phyloP scores from a whole-genome alignment of 805 yeast species.

The Candida ortonii region DNA sequence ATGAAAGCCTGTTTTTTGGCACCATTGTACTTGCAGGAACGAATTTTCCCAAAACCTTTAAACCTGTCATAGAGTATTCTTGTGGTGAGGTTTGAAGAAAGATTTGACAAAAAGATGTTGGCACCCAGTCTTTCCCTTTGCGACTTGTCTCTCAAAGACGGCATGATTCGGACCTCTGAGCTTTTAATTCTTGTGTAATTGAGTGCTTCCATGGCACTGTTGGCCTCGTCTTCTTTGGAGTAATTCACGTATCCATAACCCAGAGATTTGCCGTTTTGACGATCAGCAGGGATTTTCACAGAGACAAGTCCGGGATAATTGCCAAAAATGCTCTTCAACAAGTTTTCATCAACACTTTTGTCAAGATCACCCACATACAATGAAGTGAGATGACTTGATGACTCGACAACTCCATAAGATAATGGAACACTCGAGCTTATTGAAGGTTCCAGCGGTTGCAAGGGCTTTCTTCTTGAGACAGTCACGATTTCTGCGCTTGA shows the following conservation, averaged over 20 bases:
- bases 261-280: slow-evolving; percentile 51
- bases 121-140: slow-evolving; percentile 44
- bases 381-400: slow-evolving; percentile 25
- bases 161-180: slow-evolving; percentile 54
- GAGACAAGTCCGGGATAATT: slow-evolving; percentile 47
- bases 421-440: too few relatives aligned
- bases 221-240: slow-evolving; percentile 47
- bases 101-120: slow-evolving; percentile 48
- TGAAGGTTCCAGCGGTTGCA: slow-evolving; percentile 4
- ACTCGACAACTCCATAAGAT: too few relatives aligned
- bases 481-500: slow-evolving; percentile 22
- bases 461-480: slow-evolving; percentile 7
- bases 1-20: slow-evolving; percentile 35
- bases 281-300: slow-evolving; percentile 58
- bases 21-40: slow-evolving; percentile 31
- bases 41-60: slow-evolving; percentile 26
- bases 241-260: slow-evolving; percentile 77
- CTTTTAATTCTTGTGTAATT: slow-evolving; percentile 43
- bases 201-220: slow-evolving; percentile 52
- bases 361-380: slow-evolving; percentile 66
- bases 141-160: slow-evolving; percentile 44
- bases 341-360: slow-evolving; percentile 46
- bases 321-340: slow-evolving; percentile 43
- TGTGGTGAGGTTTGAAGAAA: slow-evolving; percentile 36
- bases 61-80: slow-evolving; percentile 30